These are phyloP conservation scores for Chaetoceros tenuissimus DNA, from an alignment of 108 stramenopile genomes.

Conservation along the genomic window DNA sequence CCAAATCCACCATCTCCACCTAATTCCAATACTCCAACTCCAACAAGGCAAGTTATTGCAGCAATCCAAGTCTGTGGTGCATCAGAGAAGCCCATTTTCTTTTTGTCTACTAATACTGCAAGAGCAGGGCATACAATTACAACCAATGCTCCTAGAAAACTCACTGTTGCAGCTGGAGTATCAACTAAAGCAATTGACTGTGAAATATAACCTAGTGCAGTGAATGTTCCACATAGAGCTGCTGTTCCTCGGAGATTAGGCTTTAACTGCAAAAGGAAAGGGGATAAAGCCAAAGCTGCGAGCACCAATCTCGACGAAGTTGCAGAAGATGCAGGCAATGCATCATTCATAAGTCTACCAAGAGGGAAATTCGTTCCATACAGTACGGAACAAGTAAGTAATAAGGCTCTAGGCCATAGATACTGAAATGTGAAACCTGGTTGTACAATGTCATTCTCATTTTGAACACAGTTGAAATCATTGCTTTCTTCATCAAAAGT, in stretches of 20 bases:
- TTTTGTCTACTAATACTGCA: constrained; percentile 35
- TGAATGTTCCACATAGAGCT: constrained; percentile 44
- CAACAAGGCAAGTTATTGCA: constrained; percentile 36
- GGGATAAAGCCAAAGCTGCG: constrained; percentile 44
- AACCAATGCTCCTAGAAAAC: constrained; percentile 47
- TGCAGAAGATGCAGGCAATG: constrained; percentile 39
- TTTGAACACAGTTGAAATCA: constrained; percentile 4
- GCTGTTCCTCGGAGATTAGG: constrained; percentile 18
- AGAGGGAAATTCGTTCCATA: constrained; percentile 73
- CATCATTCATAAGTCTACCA: constrained; percentile 58
- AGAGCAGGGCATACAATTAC: constrained; percentile 54
- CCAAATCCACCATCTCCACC: constrained; percentile 9
- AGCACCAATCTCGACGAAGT: constrained; percentile 46
- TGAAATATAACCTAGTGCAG: constrained; percentile 45
- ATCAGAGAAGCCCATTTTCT: constrained; percentile 32
- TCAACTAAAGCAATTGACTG: constrained; percentile 50
- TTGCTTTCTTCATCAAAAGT: constrained; percentile 1
- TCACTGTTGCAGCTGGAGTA: constrained; percentile 39
- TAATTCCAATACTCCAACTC: constrained; percentile 56
- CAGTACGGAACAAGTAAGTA: constrained; percentile 31
- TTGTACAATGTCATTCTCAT: not conserved
- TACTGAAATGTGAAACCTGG: constrained; percentile 3
- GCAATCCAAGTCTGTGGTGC: constrained; percentile 61
- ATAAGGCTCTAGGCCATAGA: constrained; percentile 34
- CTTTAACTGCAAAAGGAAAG: constrained; percentile 42